Evolutionary conservation across 108 stramenopile genomes (phyloP), one percentile per base, ranked within the genome.

Genomic region (Stephanodiscus triporus): DNA sequence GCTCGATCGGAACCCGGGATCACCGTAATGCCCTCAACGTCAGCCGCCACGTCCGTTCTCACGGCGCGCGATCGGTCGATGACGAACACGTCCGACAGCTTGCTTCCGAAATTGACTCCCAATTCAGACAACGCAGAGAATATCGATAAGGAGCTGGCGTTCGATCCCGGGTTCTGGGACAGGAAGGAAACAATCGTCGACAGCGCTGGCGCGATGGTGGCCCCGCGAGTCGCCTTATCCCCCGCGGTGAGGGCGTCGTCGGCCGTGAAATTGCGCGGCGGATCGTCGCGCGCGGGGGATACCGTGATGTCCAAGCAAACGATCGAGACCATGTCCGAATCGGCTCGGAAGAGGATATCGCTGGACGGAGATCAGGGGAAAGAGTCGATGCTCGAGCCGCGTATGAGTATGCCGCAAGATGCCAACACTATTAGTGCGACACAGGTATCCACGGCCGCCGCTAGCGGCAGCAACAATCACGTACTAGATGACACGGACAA

Each of bases 311-410:
- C 66, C 10, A 56, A 66, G 19, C 66, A 51, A 6, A 56, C 66
- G 4, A 32, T 61, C 2, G 60, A 61, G 29, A 65, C 76, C 30
- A 68, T 80, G 55, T 74, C 73, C 0, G 79, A 72, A 45, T 80
- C 79, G 62, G 79, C 79, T 26, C 73, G 79, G 32, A 80, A 80
- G 60, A 67, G 79, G 54, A 80, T 80, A 62, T 74, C 72, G 14
- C 42, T 66, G 23, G 68, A 74, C 34, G 51, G 45, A 8, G 50
- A 19, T n/a, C 72, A 70, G 36, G 60, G 14, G 42, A 66, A 59
- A 8, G 79, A 80, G 68, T 74, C 73, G 16, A 80, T 80, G 79
- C 64, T 80, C 27, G 79, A 80, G 19, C 79, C 79, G 19, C 79
- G 65, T 0, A 45, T 55, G 48, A 63, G 62, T 10, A 36, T 34